These are phyloP conservation scores for Psidium friedrichsthalianum DNA, from an alignment of 345 rosid genomes.

Conservation along the genomic window DNA sequence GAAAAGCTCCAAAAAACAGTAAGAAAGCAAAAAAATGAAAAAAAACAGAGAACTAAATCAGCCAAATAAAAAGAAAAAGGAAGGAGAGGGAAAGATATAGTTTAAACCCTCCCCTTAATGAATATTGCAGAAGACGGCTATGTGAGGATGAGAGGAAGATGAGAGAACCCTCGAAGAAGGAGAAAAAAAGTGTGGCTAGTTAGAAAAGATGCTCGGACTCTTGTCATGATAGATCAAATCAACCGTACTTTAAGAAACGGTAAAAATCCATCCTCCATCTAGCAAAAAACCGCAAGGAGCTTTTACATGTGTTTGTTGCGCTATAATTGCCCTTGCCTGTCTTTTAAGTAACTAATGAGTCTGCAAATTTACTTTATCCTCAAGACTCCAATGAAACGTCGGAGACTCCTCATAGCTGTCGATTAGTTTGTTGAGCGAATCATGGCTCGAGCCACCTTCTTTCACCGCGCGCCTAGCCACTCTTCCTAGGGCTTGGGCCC, in stretches of 20 bases:
- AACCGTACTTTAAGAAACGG: not conserved
- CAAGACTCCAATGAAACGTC: not conserved
- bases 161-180: too few species aligned
- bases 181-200: too few species aligned
- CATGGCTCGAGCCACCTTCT: constrained; percentile 2
- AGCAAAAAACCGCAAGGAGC: not conserved
- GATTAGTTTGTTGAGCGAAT: not conserved
- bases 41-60: too few species aligned
- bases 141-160: too few species aligned
- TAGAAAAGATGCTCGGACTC: not conserved
- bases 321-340: not conserved
- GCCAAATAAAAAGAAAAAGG: too few species aligned
- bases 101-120: too few species aligned
- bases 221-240: not conserved
- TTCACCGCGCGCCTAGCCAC: constrained; percentile 5
- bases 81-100: too few species aligned
- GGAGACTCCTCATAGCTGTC: not conserved
- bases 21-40: too few species aligned
- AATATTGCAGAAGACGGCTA: too few species aligned
- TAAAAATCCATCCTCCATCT: not conserved
- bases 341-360: not conserved
- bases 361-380: not conserved
- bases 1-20: too few species aligned
- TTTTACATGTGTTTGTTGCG: not conserved
- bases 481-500: constrained; percentile 5